Base-by-base conservation (phyloP, 2,329 filamentous ascomycete species). In the Hymenoscyphus repandus region DNA sequence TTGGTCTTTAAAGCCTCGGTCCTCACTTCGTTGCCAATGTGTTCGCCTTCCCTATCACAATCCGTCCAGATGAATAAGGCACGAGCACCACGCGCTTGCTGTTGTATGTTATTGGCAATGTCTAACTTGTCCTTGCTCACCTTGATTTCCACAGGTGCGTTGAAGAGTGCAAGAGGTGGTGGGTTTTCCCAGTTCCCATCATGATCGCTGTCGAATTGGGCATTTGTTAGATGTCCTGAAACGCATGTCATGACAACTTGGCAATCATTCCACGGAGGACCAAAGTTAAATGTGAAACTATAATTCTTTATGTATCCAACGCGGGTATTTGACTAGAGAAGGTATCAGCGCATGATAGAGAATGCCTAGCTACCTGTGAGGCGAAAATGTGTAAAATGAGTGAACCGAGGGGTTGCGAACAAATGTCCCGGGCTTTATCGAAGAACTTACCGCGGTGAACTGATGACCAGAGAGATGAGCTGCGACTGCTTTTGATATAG, bases 41-140 rank as follows among this genome's bases (percentile, higher is more conserved):
- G 88, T 68, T 99, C 93, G 33, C 93, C 93, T 75, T 99, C 93
- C 49, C 91, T 83, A 74, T 99, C 93, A 69, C 93, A 97, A 76
- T 99, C 93, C 0, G 93, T 99, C 93, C 93, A 99, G 61, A 99
- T 96, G 68, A 95, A 92, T 31, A 99, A 75, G 11, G 85, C 82
- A 49, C 77, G 79, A n/a, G 83, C 78, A 65, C 79, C 78, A 53
- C 78, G 78, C 15, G 93, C 92, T 68, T 95, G 85, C 1, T 78
- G 73, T 59, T 85, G 80, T 62, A 99, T 93, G 64, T 99, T 99
- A 31, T 83, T 77, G 9, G 91, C 90, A 56, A 99, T 86, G 1
- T 77, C 72, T 62, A 84, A 84, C 65, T 91, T 95, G 63, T 91
- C 85, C 82, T 85, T 74, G 49, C 83, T 78, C 47, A 96, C 78